Base-by-base conservation (phyloP, 148 eudicot genomes). In the Chenopodium formosanum region DNA sequence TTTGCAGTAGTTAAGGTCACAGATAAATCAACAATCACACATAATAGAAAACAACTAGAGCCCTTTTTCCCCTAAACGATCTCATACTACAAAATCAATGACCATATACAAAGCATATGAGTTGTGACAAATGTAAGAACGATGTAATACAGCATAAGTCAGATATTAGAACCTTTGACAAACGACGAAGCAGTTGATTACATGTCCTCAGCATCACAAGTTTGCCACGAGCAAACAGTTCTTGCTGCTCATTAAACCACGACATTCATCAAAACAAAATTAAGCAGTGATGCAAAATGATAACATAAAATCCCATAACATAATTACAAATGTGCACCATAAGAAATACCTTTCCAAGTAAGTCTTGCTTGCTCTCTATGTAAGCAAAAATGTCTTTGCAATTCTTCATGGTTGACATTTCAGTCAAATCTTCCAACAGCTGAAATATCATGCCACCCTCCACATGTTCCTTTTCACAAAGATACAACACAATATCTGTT, bases 361-460 rank as follows among this genome's bases (percentile, higher is more conserved):
- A 89, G 84, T 96, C 99, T 89, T 96, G 99, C 86, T 96, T 96
- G 86, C 99, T 90, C 87, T 96, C 99, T 76, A 96, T 96, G 80
- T 92, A 96, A 68, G 97, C 93, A 86, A 96, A 96, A 70, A 96
- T 84, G 81, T 96, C 98, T 88, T 96, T 86, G 84, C 99, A 96
- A 81, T 96, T 94, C 86, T 90, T 91, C 98, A 96, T 94, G 74
- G 99, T 96, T 76, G 99, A 96, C 99, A 94, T 96, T 87, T 96
- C 99, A 23, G 99, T 96, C 86, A 96, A 83, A 88, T 96, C 98
- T 87, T 96, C 99, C 85, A 96, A 84, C 79, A 96, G 90, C 89
- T 94, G 98, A 85, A 96, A 96, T 84, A 96, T 92, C 98, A 94
- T 96, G 76, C 99, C 99, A 81, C 94, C 97, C 86, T 96, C 99